A percentile compares a stretch with the other conserved stretches of the same genome.
Conservation (phyloP, 805 yeast species). For the Starmerella floricola region DNA sequence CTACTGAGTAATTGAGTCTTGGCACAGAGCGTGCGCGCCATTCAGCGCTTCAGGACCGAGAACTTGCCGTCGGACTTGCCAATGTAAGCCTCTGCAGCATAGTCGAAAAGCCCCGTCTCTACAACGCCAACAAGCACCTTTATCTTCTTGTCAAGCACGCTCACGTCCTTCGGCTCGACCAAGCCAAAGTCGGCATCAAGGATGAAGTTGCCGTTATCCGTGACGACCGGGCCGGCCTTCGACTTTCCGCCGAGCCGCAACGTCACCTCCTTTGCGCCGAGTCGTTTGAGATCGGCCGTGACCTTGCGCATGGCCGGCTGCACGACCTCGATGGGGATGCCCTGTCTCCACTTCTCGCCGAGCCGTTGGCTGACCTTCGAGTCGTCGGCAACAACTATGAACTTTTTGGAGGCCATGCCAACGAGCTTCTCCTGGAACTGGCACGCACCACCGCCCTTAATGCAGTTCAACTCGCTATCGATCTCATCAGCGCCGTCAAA, state of each 20-base stretch:
- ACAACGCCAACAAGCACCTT: constrained; percentile 83
- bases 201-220: constrained; percentile 88
- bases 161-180: constrained; percentile 38
- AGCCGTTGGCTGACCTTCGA: constrained; percentile 65
- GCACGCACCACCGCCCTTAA: constrained; percentile 99
- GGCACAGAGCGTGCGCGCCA: not conserved
- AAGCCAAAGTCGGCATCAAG: constrained; percentile 88
- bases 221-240: constrained; percentile 93
- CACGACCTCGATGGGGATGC: constrained; percentile 91
- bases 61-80: constrained; percentile 72
- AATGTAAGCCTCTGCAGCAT: constrained; percentile 70
- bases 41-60: constrained; percentile 9
- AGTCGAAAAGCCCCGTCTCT: constrained; percentile 80
- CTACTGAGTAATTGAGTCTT: too few relatives aligned
- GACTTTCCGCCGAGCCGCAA: constrained; percentile 80
- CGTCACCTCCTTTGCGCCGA: constrained; percentile 53
- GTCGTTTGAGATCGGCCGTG: constrained; percentile 41
- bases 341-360: constrained; percentile 76
- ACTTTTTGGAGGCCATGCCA: constrained; percentile 62
- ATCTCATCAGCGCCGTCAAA: constrained; percentile 99
- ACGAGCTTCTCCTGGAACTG: constrained; percentile 91
- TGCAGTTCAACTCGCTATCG: constrained; percentile 65
- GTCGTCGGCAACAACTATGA: constrained; percentile 84
- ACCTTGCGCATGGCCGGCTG: constrained; percentile 80
- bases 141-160: constrained; percentile 48